A percentile compares a stretch with the other conserved stretches of the same genome.
Conservation (phyloP, 2,329 filamentous ascomycete genomes). For the Paracorniculantispora psalliotae region DNA sequence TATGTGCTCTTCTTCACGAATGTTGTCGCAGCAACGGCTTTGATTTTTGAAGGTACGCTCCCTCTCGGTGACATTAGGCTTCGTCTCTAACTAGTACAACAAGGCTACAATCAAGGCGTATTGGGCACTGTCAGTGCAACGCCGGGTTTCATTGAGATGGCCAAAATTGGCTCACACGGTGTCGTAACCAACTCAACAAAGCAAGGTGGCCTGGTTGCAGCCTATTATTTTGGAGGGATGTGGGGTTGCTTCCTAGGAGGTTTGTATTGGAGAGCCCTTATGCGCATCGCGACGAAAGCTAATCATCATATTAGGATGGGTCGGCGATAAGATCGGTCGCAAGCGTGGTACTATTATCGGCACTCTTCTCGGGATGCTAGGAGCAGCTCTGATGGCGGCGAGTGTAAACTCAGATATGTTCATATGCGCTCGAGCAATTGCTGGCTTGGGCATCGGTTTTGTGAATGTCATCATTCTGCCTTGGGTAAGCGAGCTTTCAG, state of each 20-base stretch:
- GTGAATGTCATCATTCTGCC: conserved; percentile 46
- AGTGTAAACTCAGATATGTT: conserved; percentile 43
- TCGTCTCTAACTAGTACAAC: conserved; percentile 16
- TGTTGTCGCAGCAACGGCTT: conserved; percentile 19
- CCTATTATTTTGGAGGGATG: conserved; percentile 48
- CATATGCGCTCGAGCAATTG: conserved; percentile 43
- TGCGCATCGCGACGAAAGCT: not conserved
- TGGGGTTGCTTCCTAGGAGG: conserved; percentile 45
- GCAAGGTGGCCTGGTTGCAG: conserved; percentile 48
- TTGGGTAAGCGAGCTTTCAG: conserved; percentile 43
- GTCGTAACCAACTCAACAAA: conserved; percentile 43
- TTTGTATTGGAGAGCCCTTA: too few species aligned
- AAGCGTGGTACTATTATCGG: conserved; percentile 41
- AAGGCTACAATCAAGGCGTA: conserved; percentile 52
- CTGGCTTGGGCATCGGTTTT: conserved; percentile 48
- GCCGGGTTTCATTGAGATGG: conserved; percentile 35
- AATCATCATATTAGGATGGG: conserved; percentile 26
- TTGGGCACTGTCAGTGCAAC: conserved; percentile 45
- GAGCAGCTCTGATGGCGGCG: conserved; percentile 43
- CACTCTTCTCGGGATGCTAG: conserved; percentile 42
- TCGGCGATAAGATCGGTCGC: conserved; percentile 49
- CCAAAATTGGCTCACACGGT: conserved; percentile 43
- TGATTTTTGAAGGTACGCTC: conserved; percentile 20
- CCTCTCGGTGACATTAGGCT: too few species aligned
- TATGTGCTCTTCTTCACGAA: conserved; percentile 19